These are phyloP conservation scores for Rhododendron kiyosumense DNA, from an alignment of 148 eudicot genomes.

Conservation along the genomic window DNA sequence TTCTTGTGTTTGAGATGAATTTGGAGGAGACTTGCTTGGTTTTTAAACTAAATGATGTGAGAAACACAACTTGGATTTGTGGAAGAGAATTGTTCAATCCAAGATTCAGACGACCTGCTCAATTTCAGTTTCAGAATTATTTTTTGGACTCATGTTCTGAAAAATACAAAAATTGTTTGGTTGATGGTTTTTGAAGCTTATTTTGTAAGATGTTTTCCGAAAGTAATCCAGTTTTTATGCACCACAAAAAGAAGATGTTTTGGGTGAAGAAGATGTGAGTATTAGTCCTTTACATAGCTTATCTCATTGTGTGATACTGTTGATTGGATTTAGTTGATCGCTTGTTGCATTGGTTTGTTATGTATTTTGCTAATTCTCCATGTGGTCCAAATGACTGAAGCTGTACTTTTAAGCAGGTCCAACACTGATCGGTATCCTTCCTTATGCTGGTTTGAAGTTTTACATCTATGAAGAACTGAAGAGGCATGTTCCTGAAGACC, in stretches of 20 bases:
- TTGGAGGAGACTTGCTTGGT: not conserved
- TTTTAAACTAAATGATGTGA: not conserved
- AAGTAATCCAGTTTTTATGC: not conserved
- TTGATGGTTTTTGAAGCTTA: not conserved
- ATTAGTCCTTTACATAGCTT: not conserved
- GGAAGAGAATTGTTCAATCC: not conserved
- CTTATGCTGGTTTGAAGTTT: constrained; percentile 96
- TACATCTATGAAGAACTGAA: constrained; percentile 95
- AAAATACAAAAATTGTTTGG: not conserved
- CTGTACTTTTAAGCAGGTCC: constrained; percentile 49
- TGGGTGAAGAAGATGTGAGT: not conserved
- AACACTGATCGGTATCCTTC: constrained; percentile 91
- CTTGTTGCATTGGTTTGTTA: not conserved
- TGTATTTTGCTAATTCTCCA: not conserved
- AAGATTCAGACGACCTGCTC: not conserved
- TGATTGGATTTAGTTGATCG: not conserved
- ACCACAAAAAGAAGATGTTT: not conserved
- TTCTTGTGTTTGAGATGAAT: not conserved
- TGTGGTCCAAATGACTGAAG: not conserved
- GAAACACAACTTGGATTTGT: not conserved
- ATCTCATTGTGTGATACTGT: not conserved
- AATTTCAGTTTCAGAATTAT: not conserved
- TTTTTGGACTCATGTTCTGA: not conserved
- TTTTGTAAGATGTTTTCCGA: not conserved
- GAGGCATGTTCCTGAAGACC: constrained; percentile 90